Conservation (phyloP, 2,329 filamentous ascomycete species). For the Neoarthrinium moseri region DNA sequence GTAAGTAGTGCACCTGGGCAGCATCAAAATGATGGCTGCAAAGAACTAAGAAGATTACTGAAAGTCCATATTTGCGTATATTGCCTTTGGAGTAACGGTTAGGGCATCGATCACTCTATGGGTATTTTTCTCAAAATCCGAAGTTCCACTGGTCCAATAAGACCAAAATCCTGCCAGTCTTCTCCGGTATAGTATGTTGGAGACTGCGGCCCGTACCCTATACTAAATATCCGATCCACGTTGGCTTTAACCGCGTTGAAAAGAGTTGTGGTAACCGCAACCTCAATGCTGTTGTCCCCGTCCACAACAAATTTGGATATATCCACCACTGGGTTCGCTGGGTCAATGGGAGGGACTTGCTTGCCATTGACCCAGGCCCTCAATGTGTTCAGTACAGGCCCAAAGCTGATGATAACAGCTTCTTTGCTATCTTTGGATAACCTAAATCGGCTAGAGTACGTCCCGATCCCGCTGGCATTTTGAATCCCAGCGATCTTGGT, state of each 20-base stretch:
- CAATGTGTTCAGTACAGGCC: constrained; percentile 7
- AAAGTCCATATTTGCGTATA: no score
- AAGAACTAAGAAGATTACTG: no score
- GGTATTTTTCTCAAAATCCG: not conserved
- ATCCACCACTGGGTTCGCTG: constrained; percentile 3
- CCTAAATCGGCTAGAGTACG: constrained; percentile 2
- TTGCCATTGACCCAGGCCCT: constrained; percentile 9
- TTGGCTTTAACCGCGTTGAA: constrained; percentile 10
- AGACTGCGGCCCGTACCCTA: constrained; percentile 2
- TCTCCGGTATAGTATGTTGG: constrained; percentile 6
- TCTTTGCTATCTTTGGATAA: not conserved
- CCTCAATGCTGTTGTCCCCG: constrained; percentile 5
- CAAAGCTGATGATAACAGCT: constrained; percentile 1
- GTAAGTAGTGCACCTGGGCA: no score
- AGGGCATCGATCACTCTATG: not conserved
- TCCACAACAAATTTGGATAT: constrained; percentile 3
- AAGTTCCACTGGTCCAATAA: constrained; percentile 9
- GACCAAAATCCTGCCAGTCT: constrained; percentile 9
- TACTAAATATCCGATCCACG: not conserved
- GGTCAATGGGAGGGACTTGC: constrained; percentile 5
- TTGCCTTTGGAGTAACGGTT: not conserved
- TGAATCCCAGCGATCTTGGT: constrained; percentile 8
- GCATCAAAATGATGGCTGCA: no score
- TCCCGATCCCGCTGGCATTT: constrained; percentile 4
- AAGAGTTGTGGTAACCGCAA: constrained; percentile 7